Conservation (phyloP, 768 basidiomycete genomes). For the Cystofilobasidium macerans region DNA sequence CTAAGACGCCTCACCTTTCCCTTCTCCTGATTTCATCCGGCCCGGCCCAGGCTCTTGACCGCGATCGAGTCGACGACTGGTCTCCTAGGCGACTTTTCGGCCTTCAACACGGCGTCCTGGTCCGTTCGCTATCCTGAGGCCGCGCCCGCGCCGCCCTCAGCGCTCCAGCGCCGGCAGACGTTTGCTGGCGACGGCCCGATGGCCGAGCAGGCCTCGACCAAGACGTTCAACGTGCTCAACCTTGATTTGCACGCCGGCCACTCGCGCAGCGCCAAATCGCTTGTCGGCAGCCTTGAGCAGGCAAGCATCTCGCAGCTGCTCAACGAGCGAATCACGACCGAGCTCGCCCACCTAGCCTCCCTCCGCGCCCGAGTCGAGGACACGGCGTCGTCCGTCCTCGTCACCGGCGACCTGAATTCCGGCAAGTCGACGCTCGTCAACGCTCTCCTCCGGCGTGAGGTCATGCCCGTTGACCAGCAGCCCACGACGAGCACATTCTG, state of each 20-base stretch:
- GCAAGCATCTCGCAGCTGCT: slow-evolving; percentile 82
- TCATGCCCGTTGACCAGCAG: slow-evolving; percentile 97
- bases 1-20: slow-evolving; percentile 6
- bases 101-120: slow-evolving; percentile 80
- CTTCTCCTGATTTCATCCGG: not conserved
- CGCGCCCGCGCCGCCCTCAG: slow-evolving; percentile 19
- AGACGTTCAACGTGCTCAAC: slow-evolving; percentile 76
- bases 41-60: slow-evolving; percentile 50
- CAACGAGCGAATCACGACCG: slow-evolving; percentile 65
- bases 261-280: slow-evolving; percentile 49
- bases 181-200: slow-evolving; percentile 25
- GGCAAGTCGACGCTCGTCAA: slow-evolving; percentile 99
- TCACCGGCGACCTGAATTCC: slow-evolving; percentile 95
- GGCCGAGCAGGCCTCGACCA: slow-evolving; percentile 30
- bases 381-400: slow-evolving; percentile 86
- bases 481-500: slow-evolving; percentile 95
- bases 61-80: slow-evolving; percentile 64
- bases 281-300: slow-evolving; percentile 87
- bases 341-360: slow-evolving; percentile 68
- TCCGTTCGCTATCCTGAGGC: slow-evolving; percentile 67
- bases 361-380: slow-evolving; percentile 79
- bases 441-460: slow-evolving; percentile 73
- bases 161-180: slow-evolving; percentile 39
- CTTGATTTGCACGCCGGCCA: slow-evolving; percentile 86
- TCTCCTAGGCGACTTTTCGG: slow-evolving; percentile 58